Conservation (phyloP, 2,329 filamentous ascomycete species). For the Alternaria dauci region DNA sequence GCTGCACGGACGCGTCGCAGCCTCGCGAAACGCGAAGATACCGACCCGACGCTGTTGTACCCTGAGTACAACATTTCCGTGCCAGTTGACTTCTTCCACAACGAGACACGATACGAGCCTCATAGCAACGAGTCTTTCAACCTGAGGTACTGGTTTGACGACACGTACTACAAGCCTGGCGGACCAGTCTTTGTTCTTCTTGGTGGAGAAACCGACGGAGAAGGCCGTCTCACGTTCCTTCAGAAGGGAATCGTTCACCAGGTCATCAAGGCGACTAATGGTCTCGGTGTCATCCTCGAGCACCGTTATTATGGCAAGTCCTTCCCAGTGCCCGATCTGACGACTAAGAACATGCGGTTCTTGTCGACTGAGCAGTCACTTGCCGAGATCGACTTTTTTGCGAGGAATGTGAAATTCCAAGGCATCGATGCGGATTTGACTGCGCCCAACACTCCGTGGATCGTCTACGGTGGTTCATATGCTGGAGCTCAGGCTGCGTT, state of each 20-base stretch:
- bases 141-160: slow-evolving; percentile 85
- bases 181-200: slow-evolving; percentile 83
- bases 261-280: slow-evolving; percentile 70
- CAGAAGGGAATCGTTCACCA: slow-evolving; percentile 80
- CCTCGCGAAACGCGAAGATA: slow-evolving; percentile 40
- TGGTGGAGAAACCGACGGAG: slow-evolving; percentile 73
- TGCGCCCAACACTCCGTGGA: slow-evolving; percentile 71
- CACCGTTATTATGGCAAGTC: slow-evolving; percentile 87
- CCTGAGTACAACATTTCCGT: slow-evolving; percentile 62
- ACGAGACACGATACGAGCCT: slow-evolving; percentile 78
- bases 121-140: slow-evolving; percentile 74
- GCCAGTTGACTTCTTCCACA: slow-evolving; percentile 83
- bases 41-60: slow-evolving; percentile 53
- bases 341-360: slow-evolving; percentile 77
- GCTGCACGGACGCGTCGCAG: slow-evolving; percentile 26
- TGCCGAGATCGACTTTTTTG: slow-evolving; percentile 84
- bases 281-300: slow-evolving; percentile 82
- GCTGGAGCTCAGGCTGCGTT: slow-evolving; percentile 82
- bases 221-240: slow-evolving; percentile 71
- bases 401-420: slow-evolving; percentile 73
- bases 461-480: slow-evolving; percentile 85
- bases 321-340: slow-evolving; percentile 72
- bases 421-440: slow-evolving; percentile 73
- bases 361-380: slow-evolving; percentile 83
- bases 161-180: slow-evolving; percentile 75